These are phyloP conservation scores for Pythium aristosporum DNA, from an alignment of 352 stramenopile species.

Conservation along the genomic window DNA sequence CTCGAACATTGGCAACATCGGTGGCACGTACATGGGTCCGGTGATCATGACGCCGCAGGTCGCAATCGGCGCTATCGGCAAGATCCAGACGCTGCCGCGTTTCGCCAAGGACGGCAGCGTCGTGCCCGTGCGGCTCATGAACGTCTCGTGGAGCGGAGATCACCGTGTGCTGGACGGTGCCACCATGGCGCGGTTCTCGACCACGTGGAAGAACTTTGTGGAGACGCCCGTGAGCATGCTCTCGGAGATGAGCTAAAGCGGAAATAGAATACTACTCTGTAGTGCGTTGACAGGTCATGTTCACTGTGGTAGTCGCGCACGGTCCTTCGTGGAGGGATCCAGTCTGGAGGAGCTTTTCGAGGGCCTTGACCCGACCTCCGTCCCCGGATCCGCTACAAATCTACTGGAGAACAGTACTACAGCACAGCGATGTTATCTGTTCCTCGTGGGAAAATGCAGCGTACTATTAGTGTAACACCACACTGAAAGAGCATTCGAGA, in stretches of 20 bases:
- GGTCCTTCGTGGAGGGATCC: no score
- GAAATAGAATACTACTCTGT: neutral
- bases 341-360: no score
- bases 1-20: slow-evolving; percentile 95
- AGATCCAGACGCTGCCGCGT: slow-evolving; percentile 95
- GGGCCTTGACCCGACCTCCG: no score
- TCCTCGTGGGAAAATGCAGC: no score
- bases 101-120: slow-evolving; percentile 89
- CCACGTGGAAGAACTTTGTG: slow-evolving; percentile 95
- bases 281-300: no score
- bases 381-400: no score
- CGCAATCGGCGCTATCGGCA: slow-evolving; percentile 96
- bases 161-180: slow-evolving; percentile 98
- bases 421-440: no score
- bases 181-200: slow-evolving; percentile 97
- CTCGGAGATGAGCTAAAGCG: slow-evolving; percentile 74
- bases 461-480: no score
- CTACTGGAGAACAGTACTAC: no score
- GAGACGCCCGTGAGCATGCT: slow-evolving; percentile 94
- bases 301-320: no score
- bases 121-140: slow-evolving; percentile 90
- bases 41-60: slow-evolving; percentile 96
- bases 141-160: slow-evolving; percentile 97
- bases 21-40: slow-evolving; percentile 96
- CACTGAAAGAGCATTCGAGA: no score